A percentile compares a stretch with the other conserved stretches of the same genome.
Evolutionary conservation across 75 land plant species (phyloP).

Genomic region (Pinus taeda): DNA sequence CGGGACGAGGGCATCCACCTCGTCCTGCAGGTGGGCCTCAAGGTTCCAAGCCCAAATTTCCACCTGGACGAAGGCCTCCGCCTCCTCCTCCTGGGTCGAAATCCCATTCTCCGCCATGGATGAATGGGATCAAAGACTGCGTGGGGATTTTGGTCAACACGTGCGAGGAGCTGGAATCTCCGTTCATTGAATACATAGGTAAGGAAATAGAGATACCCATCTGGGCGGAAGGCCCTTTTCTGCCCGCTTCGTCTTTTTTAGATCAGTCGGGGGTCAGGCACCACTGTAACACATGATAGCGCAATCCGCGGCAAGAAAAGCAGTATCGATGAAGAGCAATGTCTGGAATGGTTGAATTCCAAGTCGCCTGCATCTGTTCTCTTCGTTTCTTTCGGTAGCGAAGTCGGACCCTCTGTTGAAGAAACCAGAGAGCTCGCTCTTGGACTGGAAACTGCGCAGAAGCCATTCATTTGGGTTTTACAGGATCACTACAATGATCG

Average conservation of each 20-base stretch:
- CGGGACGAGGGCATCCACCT: slow-evolving; percentile 12
- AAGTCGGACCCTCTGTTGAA: slow-evolving; percentile 12
- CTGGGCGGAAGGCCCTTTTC: slow-evolving; percentile 46
- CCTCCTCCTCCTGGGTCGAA: background rate
- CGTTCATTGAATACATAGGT: slow-evolving; percentile 32
- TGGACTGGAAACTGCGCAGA: slow-evolving; percentile 16
- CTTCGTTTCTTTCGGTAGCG: slow-evolving; percentile 39
- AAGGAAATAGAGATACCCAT: slow-evolving; percentile 19
- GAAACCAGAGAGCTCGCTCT: slow-evolving; percentile 27
- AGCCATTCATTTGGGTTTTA: slow-evolving; percentile 37
- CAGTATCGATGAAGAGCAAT: slow-evolving; percentile 1
- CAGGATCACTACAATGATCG: slow-evolving; percentile 5
- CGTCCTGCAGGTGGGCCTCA: background rate
- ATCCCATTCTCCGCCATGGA: slow-evolving; percentile 7
- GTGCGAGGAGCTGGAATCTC: slow-evolving; percentile 38
- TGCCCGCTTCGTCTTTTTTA: slow-evolving; percentile 12
- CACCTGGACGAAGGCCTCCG: slow-evolving; percentile 9
- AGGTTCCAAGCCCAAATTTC: background rate
- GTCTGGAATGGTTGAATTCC: slow-evolving; percentile 27
- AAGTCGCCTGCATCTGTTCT: slow-evolving; percentile 26
- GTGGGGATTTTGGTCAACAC: slow-evolving; percentile 35
- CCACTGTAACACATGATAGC: slow-evolving; percentile 19
- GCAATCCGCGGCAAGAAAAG: slow-evolving; percentile 14
- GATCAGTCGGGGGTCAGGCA: too few relatives aligned
- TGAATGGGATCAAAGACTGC: slow-evolving; percentile 6